Evolutionary conservation across 176 grass and related monocot species (phyloP).

Genomic region (Triticum urartu): DNA sequence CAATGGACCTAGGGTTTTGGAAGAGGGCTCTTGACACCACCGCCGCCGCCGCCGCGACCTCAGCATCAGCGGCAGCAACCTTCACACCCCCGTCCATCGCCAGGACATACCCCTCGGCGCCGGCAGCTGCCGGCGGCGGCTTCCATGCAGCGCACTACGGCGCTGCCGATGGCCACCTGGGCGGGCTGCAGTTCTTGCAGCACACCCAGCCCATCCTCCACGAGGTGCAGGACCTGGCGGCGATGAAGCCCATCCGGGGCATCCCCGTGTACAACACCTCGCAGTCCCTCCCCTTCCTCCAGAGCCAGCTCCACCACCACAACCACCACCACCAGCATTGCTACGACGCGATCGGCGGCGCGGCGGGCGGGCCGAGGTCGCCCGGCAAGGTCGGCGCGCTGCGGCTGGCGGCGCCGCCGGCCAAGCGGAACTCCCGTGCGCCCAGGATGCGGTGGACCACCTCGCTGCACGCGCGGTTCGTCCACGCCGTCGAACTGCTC

Average conservation of each 20-base stretch:
- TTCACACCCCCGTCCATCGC: neutral
- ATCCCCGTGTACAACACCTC: conserved; percentile 81
- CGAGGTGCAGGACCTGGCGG: conserved; percentile 47
- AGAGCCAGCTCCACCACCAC: conserved; percentile 40
- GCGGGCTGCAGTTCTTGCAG: conserved; percentile 45
- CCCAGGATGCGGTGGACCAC: conserved; percentile 98
- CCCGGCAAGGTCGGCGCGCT: conserved; percentile 39
- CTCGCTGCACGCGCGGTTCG: conserved; percentile 84
- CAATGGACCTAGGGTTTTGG: conserved; percentile 90
- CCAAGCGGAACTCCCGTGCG: conserved; percentile 50
- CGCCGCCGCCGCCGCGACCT: neutral
- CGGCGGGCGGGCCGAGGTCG: conserved; percentile 33
- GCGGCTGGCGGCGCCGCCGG: conserved; percentile 48
- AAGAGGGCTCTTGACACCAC: conserved; percentile 58
- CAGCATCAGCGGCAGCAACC: neutral
- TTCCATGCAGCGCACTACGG: conserved; percentile 17
- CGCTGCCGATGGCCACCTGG: neutral
- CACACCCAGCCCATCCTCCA: conserved; percentile 53
- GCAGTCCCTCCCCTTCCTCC: conserved; percentile 51
- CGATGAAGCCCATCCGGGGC: conserved; percentile 69
- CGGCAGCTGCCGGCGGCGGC: conserved; percentile 11
- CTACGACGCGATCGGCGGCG: conserved; percentile 28
- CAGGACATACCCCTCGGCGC: conserved; percentile 11
- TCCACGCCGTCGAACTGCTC: conserved; percentile 90
- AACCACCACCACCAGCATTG: conserved; percentile 28